Base-by-base conservation (phyloP, 2,329 filamentous ascomycete species). In the Epichloe gansuensis region DNA sequence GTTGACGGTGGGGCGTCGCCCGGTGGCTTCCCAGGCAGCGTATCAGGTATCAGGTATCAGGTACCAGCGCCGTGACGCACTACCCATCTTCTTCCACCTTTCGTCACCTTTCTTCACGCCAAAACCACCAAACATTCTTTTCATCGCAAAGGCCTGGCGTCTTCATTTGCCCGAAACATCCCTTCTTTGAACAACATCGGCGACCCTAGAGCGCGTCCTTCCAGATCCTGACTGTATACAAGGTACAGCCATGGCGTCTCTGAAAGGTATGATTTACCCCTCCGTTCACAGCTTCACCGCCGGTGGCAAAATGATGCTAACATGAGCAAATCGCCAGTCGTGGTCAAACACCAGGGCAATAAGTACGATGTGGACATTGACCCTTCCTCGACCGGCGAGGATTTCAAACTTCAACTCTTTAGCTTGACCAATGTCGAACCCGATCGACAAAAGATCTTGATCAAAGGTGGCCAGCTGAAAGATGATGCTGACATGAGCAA, bases 381-480 rank as follows among this genome's bases (percentile, higher is more conserved):
- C 67, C 78, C 87, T 44, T 76, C 80, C 28, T 85, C 88, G 46
- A 89, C 83, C 56, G 93, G 93, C 70, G 90, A 96, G 70, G 88
- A 87, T 53, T 89, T 98, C 75, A 98, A 97, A 69, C 88, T 87
- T 64, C 93, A 97, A 69, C 81, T 98, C 54, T 98, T 86, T 74
- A 96, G 91, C 57, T 76, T 98, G 52, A 98, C 93, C 46, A 90
- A 88, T 56, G 93, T 98, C 65, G 93, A 97, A 67, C 93, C 93
- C 58, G 88, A 95, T 57, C 86, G 91, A 57, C 94, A 98, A 70
- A 97, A 97, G 74, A 88, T 98, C 61, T 73, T 98, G 53, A 82
- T 96, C 69, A 96, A 95, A 72, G 90, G 90, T 58, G 88, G 88
- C 58, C 89, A 95, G 70, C 82, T 98, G 61, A 98, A 96, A 71